A percentile compares a stretch with the other conserved stretches of the same genome.
phyloP scores from a whole-genome alignment of 805 yeast species.

The Nakazawaea sp. region DNA sequence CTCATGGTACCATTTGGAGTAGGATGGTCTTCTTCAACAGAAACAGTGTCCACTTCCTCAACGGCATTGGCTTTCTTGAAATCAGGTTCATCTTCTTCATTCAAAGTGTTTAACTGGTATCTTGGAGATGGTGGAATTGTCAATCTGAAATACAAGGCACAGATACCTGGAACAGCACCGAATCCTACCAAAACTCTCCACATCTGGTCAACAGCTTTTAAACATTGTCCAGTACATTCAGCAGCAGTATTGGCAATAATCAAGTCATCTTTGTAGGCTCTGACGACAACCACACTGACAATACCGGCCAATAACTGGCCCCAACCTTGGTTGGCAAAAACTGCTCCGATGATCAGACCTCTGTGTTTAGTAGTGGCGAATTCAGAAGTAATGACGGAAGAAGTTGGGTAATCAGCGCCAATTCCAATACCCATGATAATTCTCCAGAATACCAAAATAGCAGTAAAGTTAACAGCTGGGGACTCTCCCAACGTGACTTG shows the following conservation, averaged over 20 bases:
- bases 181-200: constrained; percentile 79
- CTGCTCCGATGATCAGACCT: constrained; percentile 88
- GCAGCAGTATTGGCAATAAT: constrained; percentile 39
- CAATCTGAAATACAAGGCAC: constrained; percentile 75
- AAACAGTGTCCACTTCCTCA: constrained; percentile 24
- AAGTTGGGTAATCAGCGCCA: constrained; percentile 86
- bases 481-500: constrained; percentile 63
- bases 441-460: constrained; percentile 63
- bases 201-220: constrained; percentile 71
- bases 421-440: constrained; percentile 82
- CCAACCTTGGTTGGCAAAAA: constrained; percentile 85
- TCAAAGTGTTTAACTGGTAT: constrained; percentile 41
- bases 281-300: constrained; percentile 58
- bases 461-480: constrained; percentile 59
- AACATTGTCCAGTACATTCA: constrained; percentile 55
- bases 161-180: constrained; percentile 72
- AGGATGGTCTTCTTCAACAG: constrained; percentile 25
- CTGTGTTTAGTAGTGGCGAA: constrained; percentile 84
- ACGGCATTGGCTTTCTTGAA: constrained; percentile 33
- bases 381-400: constrained; percentile 79
- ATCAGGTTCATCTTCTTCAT: constrained; percentile 38
- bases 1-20: constrained; percentile 55
- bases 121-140: constrained; percentile 85
- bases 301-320: constrained; percentile 79
- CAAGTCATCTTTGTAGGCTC: constrained; percentile 57